Base-by-base conservation (phyloP, 2,329 filamentous ascomycete species). In the Venturiaceae sp. region DNA sequence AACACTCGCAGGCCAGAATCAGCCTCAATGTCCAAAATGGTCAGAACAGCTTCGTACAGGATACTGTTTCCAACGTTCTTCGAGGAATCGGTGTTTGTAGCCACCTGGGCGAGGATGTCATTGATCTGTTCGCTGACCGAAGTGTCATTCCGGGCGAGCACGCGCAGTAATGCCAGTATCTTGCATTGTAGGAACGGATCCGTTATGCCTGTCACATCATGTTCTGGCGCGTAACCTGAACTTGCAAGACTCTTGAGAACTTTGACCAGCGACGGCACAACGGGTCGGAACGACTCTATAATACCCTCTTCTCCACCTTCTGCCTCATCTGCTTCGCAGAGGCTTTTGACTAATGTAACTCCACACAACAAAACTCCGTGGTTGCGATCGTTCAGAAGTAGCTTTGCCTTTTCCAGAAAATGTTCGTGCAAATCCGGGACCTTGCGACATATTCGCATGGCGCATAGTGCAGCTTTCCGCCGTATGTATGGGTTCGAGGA, bases 1-100 rank as follows among this genome's bases (percentile, higher is more conserved):
- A 99, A 81, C 23, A 99, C 94, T 55, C 95, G 83, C 62, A 99
- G 77, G 36, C 94, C 92, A 9, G 94, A 96, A 69, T 99, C 95
- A 23, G 94, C 95, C 73, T 99, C 94, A 57, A 99, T 97, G 65
- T 99, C 94, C 53, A 99, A 84, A 64, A 99, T 99, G 0, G 94
- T 99, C 46, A 94, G 84, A 37, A 99, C 94, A 1, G 94, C 89
- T 74, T 99, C 94, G 75, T 99, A 99, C 7, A 99, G 80, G 66
- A 99, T 99, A 0, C 94, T 92, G 71, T 99, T 99, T 62, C 94
- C 94, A 44, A 99, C 94, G 64, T 99, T 99, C 78, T 99, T 99
- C 30, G 92, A 92, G 0, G 92, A 91, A 69, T 99, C 94, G 1
- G 94, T 99, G 73, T 99, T 99, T 39, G 92, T 97, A 56, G 94